Evolutionary conservation across 2,329 filamentous ascomycete genomes (phyloP).

Genomic region (Penicillium fuscoglaucum): DNA sequence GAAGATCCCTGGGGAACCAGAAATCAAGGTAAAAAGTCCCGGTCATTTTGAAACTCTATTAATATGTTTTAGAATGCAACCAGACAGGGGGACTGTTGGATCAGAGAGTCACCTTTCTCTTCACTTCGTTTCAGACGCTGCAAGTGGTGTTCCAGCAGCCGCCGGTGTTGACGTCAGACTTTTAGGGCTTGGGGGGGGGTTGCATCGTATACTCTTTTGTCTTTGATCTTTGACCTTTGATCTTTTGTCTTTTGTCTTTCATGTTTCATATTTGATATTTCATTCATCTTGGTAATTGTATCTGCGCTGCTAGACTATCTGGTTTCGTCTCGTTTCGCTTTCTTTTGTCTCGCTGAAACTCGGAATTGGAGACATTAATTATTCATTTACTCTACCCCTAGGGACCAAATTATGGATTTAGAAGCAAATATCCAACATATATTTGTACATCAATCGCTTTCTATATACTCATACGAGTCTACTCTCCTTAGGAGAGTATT

Average conservation of each 20-base stretch:
- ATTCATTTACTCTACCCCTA: neutral
- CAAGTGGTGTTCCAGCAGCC: conserved; percentile 23
- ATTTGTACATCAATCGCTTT: neutral
- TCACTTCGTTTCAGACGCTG: conserved; percentile 19
- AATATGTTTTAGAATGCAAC: conserved; percentile 13
- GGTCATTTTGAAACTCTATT: neutral
- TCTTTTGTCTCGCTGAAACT: neutral
- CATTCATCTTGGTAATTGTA: neutral
- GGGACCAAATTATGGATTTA: neutral
- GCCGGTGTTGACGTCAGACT: conserved; percentile 27
- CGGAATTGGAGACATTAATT: neutral
- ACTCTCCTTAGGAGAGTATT: neutral
- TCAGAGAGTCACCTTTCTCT: conserved; percentile 8
- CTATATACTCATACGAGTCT: neutral
- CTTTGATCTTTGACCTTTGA: neutral
- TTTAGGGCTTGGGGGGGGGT: conserved; percentile 4
- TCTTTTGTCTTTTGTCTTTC: too few species aligned
- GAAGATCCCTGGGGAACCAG: neutral
- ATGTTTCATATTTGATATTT: neutral
- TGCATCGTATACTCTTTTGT: neutral
- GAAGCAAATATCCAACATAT: neutral
- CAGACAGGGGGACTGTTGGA: conserved; percentile 7
- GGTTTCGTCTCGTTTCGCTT: neutral
- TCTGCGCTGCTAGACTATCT: neutral
- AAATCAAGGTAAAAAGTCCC: neutral